Base-by-base conservation (phyloP, 2,329 filamentous ascomycete genomes). In the Penicillium freii region DNA sequence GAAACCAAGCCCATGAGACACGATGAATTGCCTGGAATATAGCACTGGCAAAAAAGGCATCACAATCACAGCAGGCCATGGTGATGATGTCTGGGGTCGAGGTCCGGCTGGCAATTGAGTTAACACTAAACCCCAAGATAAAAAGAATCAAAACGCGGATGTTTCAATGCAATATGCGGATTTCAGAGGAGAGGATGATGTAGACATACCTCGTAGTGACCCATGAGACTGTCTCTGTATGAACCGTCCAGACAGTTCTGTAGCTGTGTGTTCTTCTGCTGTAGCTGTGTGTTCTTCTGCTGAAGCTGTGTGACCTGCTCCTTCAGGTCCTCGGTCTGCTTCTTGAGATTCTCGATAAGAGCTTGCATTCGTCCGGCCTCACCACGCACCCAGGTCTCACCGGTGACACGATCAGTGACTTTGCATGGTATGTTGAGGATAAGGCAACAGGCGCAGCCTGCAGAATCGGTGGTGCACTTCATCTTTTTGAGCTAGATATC, bases 371-470 rank as follows among this genome's bases (percentile, higher is more conserved):
- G 21, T 13, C 53, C 50, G 8, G 59, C 21, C 33, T 60, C 62
- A 31, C 70, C 69, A 17, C 69, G 70, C 3, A 51, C 49, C 29
- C 51, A 53, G 1, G 64, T 63, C 23, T 59, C 50, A 3, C 61
- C 62, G 7, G 64, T 67, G 19, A 67, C 60, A 8, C 57, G 63
- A 47, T 71, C 65, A n/a, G 69, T 69, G 6, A 63, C 56, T 5
- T 51, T 57, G 49, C 71, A 73, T 1, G 53, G 44, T 0, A 61
- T 11, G 10, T 57, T 51, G 2, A 27, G 42, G 8, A 45, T 33
- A 15, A 40, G 13, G 44, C 66, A 71, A 9, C 62, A 60, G 2
- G 31, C 51, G 33, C 70, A 72, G 15, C 63, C 60, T 1, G 34
- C 21, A 2, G 47, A 29, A 9, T 61, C 53, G 2, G 51, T 51